Base-by-base conservation (phyloP, 2,329 filamentous ascomycete genomes). In the Lizonia empirigonia region DNA sequence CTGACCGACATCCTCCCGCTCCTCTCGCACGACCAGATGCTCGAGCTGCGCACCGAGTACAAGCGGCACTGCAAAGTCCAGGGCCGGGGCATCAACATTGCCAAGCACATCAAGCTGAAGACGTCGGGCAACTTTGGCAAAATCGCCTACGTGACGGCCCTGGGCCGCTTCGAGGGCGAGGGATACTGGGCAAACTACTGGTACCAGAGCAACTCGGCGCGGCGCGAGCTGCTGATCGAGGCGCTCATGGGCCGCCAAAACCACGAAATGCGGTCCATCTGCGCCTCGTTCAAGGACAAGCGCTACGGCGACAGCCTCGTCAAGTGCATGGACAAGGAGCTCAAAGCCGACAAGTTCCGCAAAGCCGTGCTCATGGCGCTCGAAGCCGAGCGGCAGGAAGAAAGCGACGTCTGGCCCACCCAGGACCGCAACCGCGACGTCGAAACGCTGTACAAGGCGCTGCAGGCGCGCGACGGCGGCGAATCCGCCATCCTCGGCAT, bases 131-230 rank as follows among this genome's bases (percentile, higher is more conserved):
- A 85, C 62, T 86, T 97, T 60, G 93, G 92, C 76, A 97, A 97
- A 75, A 89, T 89, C 6, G 91, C 88, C 67, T 97, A 97, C 72
- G 86, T 92, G 3, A 92, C 90, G 2, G 91, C 93, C 0, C 82
- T 97, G 0, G 94, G 94, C 8, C 83, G 83, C 44, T 97, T 91
- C 87, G 94, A 97, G 76, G 88, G 86, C 62, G 94, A 99, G 73
- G 90, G 91, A 0, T 96, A 96, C 79, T 99, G 94, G 92, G 91
- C 93, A 53, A 97, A 97, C 72, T 96, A 91, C 74, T 97, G 91
- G 87, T 97, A 97, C 76, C 93, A 97, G 69, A 87, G 87, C 29
- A 89, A 93, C 72, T 89, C 87, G 64, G 90, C 87, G 7, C 83
- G 91, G 2, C 85, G 92, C 5, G 93, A 97, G 73, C 80, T 99